Conservation (phyloP, 2,329 filamentous ascomycete genomes). For the Tolypocladium cylindrosporum region DNA sequence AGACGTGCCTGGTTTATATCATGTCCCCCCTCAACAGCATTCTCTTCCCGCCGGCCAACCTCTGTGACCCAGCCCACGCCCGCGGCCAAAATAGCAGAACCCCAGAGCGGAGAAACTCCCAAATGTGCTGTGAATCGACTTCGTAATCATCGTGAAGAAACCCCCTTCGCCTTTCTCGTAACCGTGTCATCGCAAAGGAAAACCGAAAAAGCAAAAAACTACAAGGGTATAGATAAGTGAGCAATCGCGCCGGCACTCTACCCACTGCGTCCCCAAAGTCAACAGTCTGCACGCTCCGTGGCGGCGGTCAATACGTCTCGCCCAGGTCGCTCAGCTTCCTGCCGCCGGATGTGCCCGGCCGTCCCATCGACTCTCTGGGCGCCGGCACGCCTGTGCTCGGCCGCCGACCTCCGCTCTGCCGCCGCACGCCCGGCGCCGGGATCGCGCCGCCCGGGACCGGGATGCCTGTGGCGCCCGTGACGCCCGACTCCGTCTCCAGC, state of each 20-base stretch:
- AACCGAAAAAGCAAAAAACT: constrained; percentile 4
- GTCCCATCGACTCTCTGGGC: constrained; percentile 13
- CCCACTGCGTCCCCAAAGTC: neutral
- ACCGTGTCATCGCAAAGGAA: neutral
- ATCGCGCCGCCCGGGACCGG: constrained; percentile 33
- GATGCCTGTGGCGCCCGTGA: constrained; percentile 26
- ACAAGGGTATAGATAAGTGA: constrained; percentile 1
- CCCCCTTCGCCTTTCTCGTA: neutral
- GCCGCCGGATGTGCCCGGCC: constrained; percentile 21
- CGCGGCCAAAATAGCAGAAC: neutral
- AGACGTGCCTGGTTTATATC: neutral
- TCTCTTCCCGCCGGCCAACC: neutral
- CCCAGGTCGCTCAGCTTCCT: constrained; percentile 39
- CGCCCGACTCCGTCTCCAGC: constrained; percentile 29
- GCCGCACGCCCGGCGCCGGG: constrained; percentile 32
- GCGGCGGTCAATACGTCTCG: constrained; percentile 37
- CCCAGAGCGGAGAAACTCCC: neutral
- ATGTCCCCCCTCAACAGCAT: neutral
- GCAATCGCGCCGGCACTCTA: constrained; percentile 5
- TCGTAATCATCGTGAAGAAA: neutral
- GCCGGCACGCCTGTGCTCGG: constrained; percentile 27
- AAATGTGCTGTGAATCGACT: neutral
- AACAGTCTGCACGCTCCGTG: neutral
- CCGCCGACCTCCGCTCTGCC: constrained; percentile 34
- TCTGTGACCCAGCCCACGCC: neutral